These are phyloP conservation scores for Osmanthus fragrans DNA, from an alignment of 257 asterid genomes.

Conservation along the genomic window DNA sequence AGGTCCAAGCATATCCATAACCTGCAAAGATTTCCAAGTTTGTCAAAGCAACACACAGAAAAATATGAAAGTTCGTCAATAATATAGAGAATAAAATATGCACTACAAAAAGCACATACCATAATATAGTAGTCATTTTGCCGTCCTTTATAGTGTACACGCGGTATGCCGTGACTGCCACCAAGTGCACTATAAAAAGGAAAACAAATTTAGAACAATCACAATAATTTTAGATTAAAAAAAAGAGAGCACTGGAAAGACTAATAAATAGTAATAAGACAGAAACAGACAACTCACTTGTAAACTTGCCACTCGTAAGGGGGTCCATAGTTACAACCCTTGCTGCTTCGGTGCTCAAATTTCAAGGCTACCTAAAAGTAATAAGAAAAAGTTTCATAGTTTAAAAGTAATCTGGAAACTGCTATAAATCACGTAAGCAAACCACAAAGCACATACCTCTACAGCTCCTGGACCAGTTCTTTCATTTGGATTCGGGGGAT, in stretches of 20 bases:
- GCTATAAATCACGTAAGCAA: background rate
- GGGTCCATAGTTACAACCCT: constrained; percentile 85
- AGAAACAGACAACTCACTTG: constrained; percentile 36
- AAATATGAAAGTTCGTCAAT: background rate
- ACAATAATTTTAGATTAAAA: background rate
- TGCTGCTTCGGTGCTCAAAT: constrained; percentile 80
- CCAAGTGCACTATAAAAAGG: constrained; percentile 54
- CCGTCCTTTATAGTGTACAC: constrained; percentile 74
- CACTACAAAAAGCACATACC: constrained; percentile 39
- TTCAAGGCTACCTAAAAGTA: constrained; percentile 75
- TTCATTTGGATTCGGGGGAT: constrained; percentile 65
- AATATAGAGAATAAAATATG: background rate
- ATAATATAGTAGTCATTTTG: constrained; percentile 74
- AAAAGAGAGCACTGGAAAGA: background rate
- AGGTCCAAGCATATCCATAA: constrained; percentile 98
- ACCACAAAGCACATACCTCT: constrained; percentile 45
- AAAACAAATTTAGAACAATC: constrained; percentile 8
- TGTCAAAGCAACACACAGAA: background rate
- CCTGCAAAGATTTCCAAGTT: constrained; percentile 48
- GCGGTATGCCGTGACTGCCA: constrained; percentile 86
- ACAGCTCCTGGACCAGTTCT: constrained; percentile 84
- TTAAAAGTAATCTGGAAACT: background rate
- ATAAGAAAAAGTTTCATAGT: background rate
- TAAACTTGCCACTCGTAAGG: constrained; percentile 91
- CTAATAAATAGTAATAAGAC: background rate